Percentiles rank a stretch among this genome's conserved stretches.
Evolutionary conservation across 257 asterid species (phyloP).

Genomic region (Penstemon newberryi): DNA sequence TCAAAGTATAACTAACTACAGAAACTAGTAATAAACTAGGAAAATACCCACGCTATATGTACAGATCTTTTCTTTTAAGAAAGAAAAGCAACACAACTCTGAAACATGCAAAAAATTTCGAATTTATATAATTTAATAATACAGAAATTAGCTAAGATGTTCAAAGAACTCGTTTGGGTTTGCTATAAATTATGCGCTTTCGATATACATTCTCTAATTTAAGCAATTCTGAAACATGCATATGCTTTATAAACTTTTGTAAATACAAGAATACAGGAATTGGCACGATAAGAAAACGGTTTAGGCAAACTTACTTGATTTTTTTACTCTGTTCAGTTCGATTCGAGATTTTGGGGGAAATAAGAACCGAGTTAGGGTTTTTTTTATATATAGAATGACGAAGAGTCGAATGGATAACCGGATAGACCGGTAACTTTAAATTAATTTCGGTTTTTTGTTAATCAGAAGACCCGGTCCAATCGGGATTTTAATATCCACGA

Average conservation of each 20-base stretch:
- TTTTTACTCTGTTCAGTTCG: slow-evolving; percentile 28
- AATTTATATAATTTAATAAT: background rate
- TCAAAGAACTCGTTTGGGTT: slow-evolving; percentile 13
- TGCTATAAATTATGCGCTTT: slow-evolving; percentile 8
- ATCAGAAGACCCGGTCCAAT: too few relatives aligned
- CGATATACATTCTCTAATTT: too few relatives aligned
- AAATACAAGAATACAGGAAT: slow-evolving; percentile 13
- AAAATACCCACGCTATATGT: too few relatives aligned
- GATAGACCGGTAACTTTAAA: slow-evolving; percentile 48
- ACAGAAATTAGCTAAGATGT: slow-evolving; percentile 20
- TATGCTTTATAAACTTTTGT: slow-evolving; percentile 18
- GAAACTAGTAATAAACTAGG: too few relatives aligned
- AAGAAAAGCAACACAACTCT: too few relatives aligned
- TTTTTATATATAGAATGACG: slow-evolving; percentile 6
- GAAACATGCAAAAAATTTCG: too few relatives aligned
- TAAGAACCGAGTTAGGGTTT: slow-evolving; percentile 49
- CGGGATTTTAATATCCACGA: too few relatives aligned
- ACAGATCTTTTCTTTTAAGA: background rate
- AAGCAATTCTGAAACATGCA: slow-evolving; percentile 25
- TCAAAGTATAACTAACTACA: too few relatives aligned
- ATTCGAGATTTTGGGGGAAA: slow-evolving; percentile 35
- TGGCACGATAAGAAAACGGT: slow-evolving; percentile 18
- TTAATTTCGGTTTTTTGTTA: too few relatives aligned
- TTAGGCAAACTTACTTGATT: slow-evolving; percentile 45
- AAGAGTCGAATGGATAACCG: slow-evolving; percentile 50